These are phyloP conservation scores for Blastomyces percursus DNA, from an alignment of 2,329 filamentous ascomycete species.

Conservation along the genomic window DNA sequence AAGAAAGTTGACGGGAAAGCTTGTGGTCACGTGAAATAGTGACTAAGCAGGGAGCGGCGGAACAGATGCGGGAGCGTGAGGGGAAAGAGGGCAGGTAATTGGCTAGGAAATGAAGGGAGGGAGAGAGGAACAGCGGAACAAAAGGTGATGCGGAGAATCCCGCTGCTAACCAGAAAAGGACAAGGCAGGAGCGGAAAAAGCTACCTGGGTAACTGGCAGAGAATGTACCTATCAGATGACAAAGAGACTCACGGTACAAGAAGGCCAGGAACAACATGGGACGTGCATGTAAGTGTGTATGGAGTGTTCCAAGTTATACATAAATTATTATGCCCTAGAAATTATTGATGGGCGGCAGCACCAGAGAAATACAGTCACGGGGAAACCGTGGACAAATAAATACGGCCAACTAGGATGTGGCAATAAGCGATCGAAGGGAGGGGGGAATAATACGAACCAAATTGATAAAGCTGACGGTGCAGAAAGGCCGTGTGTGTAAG, in stretches of 20 bases:
- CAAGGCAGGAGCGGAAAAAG: neutral
- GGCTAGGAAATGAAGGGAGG: neutral
- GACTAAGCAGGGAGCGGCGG: conserved; percentile 15
- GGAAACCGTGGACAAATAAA: no score
- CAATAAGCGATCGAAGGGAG: neutral
- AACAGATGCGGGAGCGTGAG: conserved; percentile 3
- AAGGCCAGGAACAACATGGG: neutral
- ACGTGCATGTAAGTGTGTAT: neutral
- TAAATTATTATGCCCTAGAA: neutral
- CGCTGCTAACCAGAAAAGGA: conserved; percentile 3
- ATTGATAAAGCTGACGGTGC: neutral
- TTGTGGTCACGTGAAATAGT: conserved; percentile 28
- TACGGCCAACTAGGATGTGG: conserved; percentile 1
- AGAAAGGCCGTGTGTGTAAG: neutral
- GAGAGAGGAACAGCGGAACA: neutral
- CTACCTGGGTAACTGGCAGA: neutral
- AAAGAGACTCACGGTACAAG: neutral
- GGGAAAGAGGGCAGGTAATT: neutral
- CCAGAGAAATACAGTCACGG: neutral
- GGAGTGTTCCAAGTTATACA: neutral
- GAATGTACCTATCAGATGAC: neutral
- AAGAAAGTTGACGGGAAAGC: conserved; percentile 23
- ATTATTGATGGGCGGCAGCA: neutral
- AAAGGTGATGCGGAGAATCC: neutral
- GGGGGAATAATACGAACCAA: neutral